Percentiles rank a stretch among this genome's conserved stretches.
Conservation (phyloP, 2,329 filamentous ascomycete genomes). For the Phaeosphaeriaceae sp. region DNA sequence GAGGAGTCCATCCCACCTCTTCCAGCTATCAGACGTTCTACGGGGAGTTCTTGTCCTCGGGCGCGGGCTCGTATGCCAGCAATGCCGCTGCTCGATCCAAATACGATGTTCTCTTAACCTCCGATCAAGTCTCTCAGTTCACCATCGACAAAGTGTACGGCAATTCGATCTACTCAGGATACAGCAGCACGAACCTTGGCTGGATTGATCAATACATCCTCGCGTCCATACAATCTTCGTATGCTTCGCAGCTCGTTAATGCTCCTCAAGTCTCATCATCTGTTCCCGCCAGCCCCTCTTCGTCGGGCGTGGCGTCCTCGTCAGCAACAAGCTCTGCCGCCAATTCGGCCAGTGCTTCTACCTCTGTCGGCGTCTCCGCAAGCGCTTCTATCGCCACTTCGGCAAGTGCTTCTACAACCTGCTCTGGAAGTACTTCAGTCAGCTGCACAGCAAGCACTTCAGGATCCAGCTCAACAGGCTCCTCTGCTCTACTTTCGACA, state of each 20-base stretch:
- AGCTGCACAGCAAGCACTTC: neutral
- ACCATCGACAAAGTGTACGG: slow-evolving; percentile 45
- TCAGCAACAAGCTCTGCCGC: slow-evolving; percentile 1
- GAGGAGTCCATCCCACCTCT: slow-evolving; percentile 45
- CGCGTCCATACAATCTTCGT: slow-evolving; percentile 40
- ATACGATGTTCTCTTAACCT: slow-evolving; percentile 47
- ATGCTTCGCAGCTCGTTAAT: slow-evolving; percentile 29
- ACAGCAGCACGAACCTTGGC: slow-evolving; percentile 39
- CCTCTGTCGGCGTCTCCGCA: neutral
- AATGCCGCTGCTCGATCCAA: slow-evolving; percentile 43
- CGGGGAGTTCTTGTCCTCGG: slow-evolving; percentile 53
- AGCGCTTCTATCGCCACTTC: slow-evolving; percentile 3
- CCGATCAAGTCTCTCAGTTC: slow-evolving; percentile 45
- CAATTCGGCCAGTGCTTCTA: slow-evolving; percentile 11
- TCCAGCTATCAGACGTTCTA: slow-evolving; percentile 42
- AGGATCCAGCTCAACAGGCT: neutral
- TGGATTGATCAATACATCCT: slow-evolving; percentile 52
- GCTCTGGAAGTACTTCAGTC: slow-evolving; percentile 1
- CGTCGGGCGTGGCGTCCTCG: slow-evolving; percentile 14
- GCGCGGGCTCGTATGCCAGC: slow-evolving; percentile 50
- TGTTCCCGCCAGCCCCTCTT: neutral
- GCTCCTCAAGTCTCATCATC: neutral
- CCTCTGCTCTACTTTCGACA: neutral
- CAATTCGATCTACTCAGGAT: slow-evolving; percentile 40
- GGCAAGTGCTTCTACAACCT: slow-evolving; percentile 13